These are phyloP conservation scores for Pleurotus tuber-regium DNA, from an alignment of 768 basidiomycete species.

Conservation along the genomic window DNA sequence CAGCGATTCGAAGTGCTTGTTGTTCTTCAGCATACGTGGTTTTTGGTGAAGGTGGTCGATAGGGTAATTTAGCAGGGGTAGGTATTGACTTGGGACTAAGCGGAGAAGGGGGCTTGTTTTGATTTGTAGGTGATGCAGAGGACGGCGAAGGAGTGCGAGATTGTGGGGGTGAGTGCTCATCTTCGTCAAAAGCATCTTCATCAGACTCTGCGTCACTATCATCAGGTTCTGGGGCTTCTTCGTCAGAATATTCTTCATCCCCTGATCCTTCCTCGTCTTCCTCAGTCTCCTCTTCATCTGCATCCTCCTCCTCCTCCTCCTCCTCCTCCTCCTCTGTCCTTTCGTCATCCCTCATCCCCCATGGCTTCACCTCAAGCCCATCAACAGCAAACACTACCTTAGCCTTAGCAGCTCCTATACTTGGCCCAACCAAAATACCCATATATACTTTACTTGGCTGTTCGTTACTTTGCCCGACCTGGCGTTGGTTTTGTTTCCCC, in stretches of 20 bases:
- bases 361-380: conserved; percentile 52
- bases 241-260: conserved; percentile 14
- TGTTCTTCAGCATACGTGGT: conserved; percentile 23
- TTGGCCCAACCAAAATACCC: conserved; percentile 65
- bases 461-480: neutral
- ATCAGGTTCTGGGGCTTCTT: conserved; percentile 1
- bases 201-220: conserved; percentile 2
- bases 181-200: neutral
- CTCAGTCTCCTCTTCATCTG: conserved; percentile 17
- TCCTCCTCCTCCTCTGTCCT: conserved; percentile 22
- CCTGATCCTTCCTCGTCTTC: conserved; percentile 15
- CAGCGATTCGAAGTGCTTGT: conserved; percentile 25
- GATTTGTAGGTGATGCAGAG: conserved; percentile 9
- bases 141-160: conserved; percentile 16
- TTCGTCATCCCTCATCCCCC: conserved; percentile 33
- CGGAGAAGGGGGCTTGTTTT: neutral
- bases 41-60: neutral
- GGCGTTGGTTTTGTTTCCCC: neutral
- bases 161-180: conserved; percentile 9
- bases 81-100: conserved; percentile 6
- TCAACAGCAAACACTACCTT: conserved; percentile 63
- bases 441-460: conserved; percentile 44
- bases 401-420: conserved; percentile 56
- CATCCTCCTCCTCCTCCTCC: conserved; percentile 23
- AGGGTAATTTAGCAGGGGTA: neutral